Percentiles rank a stretch among this genome's conserved stretches.
Evolutionary conservation across 202 grass and related monocot genomes (phyloP).

Genomic region (Musa balbisiana): DNA sequence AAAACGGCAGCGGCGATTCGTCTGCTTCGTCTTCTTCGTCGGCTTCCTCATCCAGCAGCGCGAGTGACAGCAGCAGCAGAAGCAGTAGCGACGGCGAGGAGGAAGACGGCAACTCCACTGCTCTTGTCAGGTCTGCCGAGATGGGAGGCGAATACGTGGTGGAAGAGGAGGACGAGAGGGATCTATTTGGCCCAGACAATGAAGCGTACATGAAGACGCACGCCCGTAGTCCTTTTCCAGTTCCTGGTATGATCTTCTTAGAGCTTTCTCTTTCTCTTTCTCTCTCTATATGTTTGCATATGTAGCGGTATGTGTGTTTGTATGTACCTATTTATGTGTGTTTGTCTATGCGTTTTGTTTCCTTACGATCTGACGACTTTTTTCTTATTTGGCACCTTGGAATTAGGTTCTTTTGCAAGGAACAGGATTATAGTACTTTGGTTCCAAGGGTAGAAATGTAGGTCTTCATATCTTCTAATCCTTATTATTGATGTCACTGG

Average conservation of each 20-base stretch:
- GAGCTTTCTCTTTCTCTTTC: not conserved
- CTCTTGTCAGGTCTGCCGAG: conserved; percentile 5
- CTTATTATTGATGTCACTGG: not conserved
- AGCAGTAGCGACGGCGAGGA: conserved; percentile 31
- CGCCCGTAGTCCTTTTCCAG: conserved; percentile 52
- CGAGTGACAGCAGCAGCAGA: conserved; percentile 37
- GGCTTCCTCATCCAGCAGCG: conserved; percentile 54
- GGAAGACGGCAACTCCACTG: conserved; percentile 43
- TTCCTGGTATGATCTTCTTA: conserved; percentile 43
- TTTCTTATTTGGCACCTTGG: not conserved
- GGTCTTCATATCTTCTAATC: not conserved
- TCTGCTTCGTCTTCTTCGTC: conserved; percentile 62
- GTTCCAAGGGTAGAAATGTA: not conserved
- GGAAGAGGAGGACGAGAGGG: conserved; percentile 44
- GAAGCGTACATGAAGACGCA: conserved; percentile 73
- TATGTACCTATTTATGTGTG: not conserved
- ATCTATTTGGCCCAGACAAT: conserved; percentile 94
- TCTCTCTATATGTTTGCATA: not conserved
- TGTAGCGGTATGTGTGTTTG: not conserved
- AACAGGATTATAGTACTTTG: not conserved
- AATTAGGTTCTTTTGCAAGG: not conserved
- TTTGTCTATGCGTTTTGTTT: not conserved
- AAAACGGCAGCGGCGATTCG: conserved; percentile 46
- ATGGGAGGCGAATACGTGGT: conserved; percentile 24
- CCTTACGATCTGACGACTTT: not conserved